A percentile compares a stretch with the other conserved stretches of the same genome.
phyloP scores from a whole-genome alignment of 2,329 filamentous ascomycete genomes.

The Bimuria novae-zelandiae region DNA sequence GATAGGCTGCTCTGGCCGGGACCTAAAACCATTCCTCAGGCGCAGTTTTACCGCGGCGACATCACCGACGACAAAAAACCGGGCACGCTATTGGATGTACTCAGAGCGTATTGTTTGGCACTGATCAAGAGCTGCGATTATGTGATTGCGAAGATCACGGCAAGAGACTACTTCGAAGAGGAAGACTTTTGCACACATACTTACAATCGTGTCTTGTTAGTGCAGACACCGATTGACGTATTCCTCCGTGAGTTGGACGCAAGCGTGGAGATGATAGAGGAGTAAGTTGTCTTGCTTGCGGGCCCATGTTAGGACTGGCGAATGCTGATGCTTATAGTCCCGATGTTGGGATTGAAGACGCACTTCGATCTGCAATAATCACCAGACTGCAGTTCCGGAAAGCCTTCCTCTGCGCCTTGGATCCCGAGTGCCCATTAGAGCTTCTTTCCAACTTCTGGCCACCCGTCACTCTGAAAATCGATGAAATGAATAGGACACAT shows the following conservation, averaged over 20 bases:
- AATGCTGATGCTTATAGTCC: constrained; percentile 25
- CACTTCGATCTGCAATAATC: constrained; percentile 61
- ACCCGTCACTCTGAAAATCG: constrained; percentile 50
- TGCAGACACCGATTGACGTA: constrained; percentile 44
- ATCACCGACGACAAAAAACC: constrained; percentile 28
- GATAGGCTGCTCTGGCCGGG: constrained; percentile 78
- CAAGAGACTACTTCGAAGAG: constrained; percentile 95
- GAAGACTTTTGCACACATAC: constrained; percentile 96
- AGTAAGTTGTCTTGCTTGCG: constrained; percentile 26
- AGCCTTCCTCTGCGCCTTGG: constrained; percentile 61
- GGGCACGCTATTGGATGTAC: constrained; percentile 53
- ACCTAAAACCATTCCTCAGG: constrained; percentile 66
- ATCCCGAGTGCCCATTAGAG: constrained; percentile 42
- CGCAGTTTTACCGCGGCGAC: constrained; percentile 59
- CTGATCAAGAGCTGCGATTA: constrained; percentile 81
- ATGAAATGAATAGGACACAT: constrained; percentile 63
- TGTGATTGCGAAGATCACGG: constrained; percentile 75
- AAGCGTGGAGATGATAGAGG: constrained; percentile 34
- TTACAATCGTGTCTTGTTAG: constrained; percentile 78
- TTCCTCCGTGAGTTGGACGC: constrained; percentile 41
- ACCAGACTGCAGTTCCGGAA: constrained; percentile 70
- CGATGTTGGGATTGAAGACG: constrained; percentile 37
- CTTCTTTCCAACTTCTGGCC: constrained; percentile 42
- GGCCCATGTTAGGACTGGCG: not conserved
- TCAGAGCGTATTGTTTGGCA: constrained; percentile 85